These are phyloP conservation scores for Plenodomus biglobosus DNA, from an alignment of 2,329 filamentous ascomycete genomes.

Conservation along the genomic window DNA sequence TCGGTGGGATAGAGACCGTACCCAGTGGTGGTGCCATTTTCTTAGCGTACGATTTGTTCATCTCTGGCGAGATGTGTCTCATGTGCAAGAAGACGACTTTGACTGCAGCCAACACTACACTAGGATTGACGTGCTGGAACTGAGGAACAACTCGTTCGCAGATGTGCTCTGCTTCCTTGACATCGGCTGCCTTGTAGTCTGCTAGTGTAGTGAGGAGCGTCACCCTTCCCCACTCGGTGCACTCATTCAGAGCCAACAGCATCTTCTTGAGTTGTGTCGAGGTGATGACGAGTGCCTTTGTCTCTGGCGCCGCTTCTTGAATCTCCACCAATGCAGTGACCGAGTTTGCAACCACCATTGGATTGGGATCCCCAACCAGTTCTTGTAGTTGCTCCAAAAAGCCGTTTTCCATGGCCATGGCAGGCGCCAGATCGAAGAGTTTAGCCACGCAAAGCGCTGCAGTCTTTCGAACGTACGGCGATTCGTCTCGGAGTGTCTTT, in stretches of 20 bases:
- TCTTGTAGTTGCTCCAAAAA: conserved; percentile 94
- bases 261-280: conserved; percentile 88
- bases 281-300: conserved; percentile 80
- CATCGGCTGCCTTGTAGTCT: conserved; percentile 80
- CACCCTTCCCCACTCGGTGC: conserved; percentile 96
- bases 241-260: conserved; percentile 94
- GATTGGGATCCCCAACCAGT: conserved; percentile 94
- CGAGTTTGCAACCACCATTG: conserved; percentile 98
- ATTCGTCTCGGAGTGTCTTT: conserved; percentile 95
- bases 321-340: conserved; percentile 94
- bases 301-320: conserved; percentile 85
- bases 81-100: conserved; percentile 98
- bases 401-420: conserved; percentile 93
- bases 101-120: conserved; percentile 94
- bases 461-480: conserved; percentile 96
- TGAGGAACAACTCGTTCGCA: conserved; percentile 95
- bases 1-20: conserved; percentile 48
- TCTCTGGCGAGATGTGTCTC: conserved; percentile 75
- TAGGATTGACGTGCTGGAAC: conserved; percentile 97
- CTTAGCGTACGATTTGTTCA: conserved; percentile 84
- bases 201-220: conserved; percentile 89
- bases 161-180: conserved; percentile 97
- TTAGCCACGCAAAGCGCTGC: conserved; percentile 98
- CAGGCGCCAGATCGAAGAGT: conserved; percentile 90
- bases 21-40: conserved; percentile 97